phyloP scores from a whole-genome alignment of 306 rosid genomes.

The Ochetophila trinervis region DNA sequence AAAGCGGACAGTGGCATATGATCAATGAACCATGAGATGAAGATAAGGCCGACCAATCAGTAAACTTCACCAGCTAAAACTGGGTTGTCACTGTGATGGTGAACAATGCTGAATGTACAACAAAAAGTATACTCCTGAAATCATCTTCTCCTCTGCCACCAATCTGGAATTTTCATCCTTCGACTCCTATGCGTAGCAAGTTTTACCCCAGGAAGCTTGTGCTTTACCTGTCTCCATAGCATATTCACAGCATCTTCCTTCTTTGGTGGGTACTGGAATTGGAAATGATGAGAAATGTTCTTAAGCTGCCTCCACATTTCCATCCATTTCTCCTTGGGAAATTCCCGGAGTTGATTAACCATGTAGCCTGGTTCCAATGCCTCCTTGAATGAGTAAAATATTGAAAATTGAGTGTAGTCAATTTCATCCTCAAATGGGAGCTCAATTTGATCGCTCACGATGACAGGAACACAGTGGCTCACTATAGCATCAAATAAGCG shows the following conservation, averaged over 20 bases:
- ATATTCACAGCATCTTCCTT: slow-evolving; percentile 85
- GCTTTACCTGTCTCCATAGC: slow-evolving; percentile 95
- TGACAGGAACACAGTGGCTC: slow-evolving; percentile 94
- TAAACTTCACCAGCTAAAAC: slow-evolving; percentile 1
- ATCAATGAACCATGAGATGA: slow-evolving; percentile 12
- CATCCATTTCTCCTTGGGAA: slow-evolving; percentile 78
- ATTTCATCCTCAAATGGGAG: slow-evolving; percentile 96
- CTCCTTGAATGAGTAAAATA: slow-evolving; percentile 88
- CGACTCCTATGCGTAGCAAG: slow-evolving; percentile 67
- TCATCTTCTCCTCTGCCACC: slow-evolving; percentile 73
- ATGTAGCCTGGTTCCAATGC: slow-evolving; percentile 79
- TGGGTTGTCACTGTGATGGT: too few relatives aligned
- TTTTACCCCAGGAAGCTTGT: slow-evolving; percentile 73
- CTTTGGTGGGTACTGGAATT: slow-evolving; percentile 80
- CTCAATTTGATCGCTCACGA: slow-evolving; percentile 93
- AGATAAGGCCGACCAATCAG: slow-evolving; percentile 18
- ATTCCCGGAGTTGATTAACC: slow-evolving; percentile 60
- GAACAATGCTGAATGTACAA: slow-evolving; percentile 45
- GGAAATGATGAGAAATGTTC: slow-evolving; percentile 68
- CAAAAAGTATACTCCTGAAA: slow-evolving; percentile 9
- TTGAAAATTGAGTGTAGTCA: slow-evolving; percentile 71
- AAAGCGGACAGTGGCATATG: slow-evolving; percentile 1
- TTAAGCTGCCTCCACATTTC: slow-evolving; percentile 86
- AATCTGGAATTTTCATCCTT: slow-evolving; percentile 85
- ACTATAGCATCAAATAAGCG: slow-evolving; percentile 96